phyloP scores from a whole-genome alignment of 306 rosid species.

The Dryas drummondii region DNA sequence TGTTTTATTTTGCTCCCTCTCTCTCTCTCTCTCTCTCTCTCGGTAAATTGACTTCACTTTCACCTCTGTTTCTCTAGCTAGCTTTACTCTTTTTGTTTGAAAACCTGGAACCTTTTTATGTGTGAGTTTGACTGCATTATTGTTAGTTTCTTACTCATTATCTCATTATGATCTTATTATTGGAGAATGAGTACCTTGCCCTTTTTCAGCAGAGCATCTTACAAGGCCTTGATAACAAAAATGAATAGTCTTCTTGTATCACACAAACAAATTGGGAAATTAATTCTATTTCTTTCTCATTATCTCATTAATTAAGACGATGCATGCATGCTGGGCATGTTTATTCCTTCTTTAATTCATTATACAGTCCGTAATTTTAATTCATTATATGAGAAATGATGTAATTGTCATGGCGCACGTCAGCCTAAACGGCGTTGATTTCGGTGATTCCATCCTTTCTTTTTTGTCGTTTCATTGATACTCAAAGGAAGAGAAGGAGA shows the following conservation, averaged over 20 bases:
- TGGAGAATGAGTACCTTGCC: neutral
- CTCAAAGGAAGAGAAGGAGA: conserved; percentile 52
- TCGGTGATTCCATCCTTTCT: conserved; percentile 87
- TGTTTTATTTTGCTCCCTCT: neutral
- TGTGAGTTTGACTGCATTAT: conserved; percentile 10
- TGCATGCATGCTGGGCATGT: neutral
- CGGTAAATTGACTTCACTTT: neutral
- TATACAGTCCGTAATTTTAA: neutral
- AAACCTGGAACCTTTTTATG: neutral
- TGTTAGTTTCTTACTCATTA: conserved; percentile 9
- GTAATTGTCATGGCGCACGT: conserved; percentile 67
- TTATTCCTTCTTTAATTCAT: neutral
- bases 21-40: neutral
- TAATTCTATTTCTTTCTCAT: neutral
- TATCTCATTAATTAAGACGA: neutral
- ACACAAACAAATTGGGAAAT: conserved; percentile 18
- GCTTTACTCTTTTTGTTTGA: too few species aligned
- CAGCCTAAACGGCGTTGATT: conserved; percentile 96
- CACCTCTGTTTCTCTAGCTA: neutral
- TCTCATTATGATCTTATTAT: conserved; percentile 4
- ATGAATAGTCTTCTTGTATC: conserved; percentile 1
- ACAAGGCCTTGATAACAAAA: neutral
- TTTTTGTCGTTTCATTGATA: conserved; percentile 77
- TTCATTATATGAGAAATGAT: conserved; percentile 2
- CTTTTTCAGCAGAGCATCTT: neutral